Conservation (phyloP, 768 basidiomycete genomes). For the Cystofilobasidium ferigula region DNA sequence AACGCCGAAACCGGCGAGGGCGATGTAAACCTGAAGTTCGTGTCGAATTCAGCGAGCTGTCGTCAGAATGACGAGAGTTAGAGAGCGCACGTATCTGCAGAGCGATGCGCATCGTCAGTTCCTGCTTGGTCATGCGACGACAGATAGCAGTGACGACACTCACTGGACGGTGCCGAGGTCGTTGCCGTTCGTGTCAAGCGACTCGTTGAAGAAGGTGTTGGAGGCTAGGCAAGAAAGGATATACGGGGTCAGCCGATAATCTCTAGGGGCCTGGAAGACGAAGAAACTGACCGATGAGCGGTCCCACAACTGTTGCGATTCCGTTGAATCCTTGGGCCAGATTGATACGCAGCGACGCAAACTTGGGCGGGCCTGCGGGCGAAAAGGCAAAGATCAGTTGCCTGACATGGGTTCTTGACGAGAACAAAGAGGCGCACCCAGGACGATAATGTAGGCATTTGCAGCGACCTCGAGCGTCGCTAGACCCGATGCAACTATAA, state of each 20-base stretch:
- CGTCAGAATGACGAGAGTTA: too few relatives aligned
- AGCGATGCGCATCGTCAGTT: too few relatives aligned
- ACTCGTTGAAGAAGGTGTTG: constrained; percentile 27
- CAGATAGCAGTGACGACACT: neutral
- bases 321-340: constrained; percentile 30
- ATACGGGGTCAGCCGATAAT: neutral
- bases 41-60: too few relatives aligned
- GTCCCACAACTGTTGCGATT: constrained; percentile 31
- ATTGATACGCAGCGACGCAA: constrained; percentile 27
- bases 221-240: constrained; percentile 17
- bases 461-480: constrained; percentile 30
- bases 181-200: neutral
- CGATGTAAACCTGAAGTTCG: constrained; percentile 34
- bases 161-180: neutral
- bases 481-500: constrained; percentile 24
- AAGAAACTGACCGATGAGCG: constrained; percentile 3
- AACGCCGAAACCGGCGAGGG: constrained; percentile 31
- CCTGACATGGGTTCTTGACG: too few relatives aligned
- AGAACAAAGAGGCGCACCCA: too few relatives aligned
- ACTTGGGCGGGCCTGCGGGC: constrained; percentile 24
- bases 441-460: constrained; percentile 27
- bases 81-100: too few relatives aligned
- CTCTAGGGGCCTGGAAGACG: too few relatives aligned
- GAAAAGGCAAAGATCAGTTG: too few relatives aligned
- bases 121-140: neutral